Evolutionary conservation across 2,329 filamentous ascomycete species (phyloP).

Genomic region (Aspergillus piperis): DNA sequence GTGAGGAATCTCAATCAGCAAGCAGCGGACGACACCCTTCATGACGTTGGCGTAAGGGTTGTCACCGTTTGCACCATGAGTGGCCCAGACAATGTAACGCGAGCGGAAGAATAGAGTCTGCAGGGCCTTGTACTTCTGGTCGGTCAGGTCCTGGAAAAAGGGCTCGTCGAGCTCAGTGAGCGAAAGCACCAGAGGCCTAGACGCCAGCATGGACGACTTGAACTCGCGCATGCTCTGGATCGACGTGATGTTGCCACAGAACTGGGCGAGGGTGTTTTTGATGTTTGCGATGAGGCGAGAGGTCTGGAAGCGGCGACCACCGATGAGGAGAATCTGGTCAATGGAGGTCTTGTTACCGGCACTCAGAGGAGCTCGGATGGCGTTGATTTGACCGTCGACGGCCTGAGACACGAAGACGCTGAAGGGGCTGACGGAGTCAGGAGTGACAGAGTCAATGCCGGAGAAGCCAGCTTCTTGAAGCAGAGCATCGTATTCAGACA

Average conservation of each 20-base stretch:
- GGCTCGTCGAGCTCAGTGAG: slow-evolving; percentile 7
- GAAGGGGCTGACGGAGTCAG: slow-evolving; percentile 12
- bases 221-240: not conserved
- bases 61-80: not conserved
- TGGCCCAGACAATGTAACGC: not conserved
- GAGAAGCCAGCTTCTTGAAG: slow-evolving; percentile 13
- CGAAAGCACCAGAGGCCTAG: not conserved
- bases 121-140: not conserved
- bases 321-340: slow-evolving; percentile 8
- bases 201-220: not conserved
- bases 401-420: slow-evolving; percentile 38
- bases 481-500: slow-evolving; percentile 8
- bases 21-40: slow-evolving; percentile 12
- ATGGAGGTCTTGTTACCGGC: not conserved
- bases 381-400: slow-evolving; percentile 29
- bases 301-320: not conserved
- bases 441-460: slow-evolving; percentile 18
- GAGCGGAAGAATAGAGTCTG: not conserved
- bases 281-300: too few relatives aligned
- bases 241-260: not conserved
- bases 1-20: slow-evolving; percentile 7
- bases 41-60: slow-evolving; percentile 12
- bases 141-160: slow-evolving; percentile 1
- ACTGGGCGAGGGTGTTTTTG: not conserved
- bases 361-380: slow-evolving; percentile 32